phyloP scores from a whole-genome alignment of 306 rosid species.

The apple (Malus domestica) region ASM211411v1 NC_041800.1:31243233-31243732 shows the following conservation, averaged over 20 bases:
- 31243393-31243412: no score
- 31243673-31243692: neutral
- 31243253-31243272: no score
- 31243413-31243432: no score
- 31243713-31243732: neutral
- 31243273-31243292: no score
- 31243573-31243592: neutral
- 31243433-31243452: neutral
- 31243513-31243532: neutral
- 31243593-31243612: neutral
- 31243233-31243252: no score
- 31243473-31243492: neutral
- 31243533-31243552: neutral
- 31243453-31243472: neutral
- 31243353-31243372: no score
- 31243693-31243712: neutral
- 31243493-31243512: conserved; percentile 5
- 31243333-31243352: no score
- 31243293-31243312: no score
- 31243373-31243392: no score
- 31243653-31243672: neutral
- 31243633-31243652: neutral
- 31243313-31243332: no score
- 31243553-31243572: conserved; percentile 15
- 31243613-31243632: neutral